phyloP scores from a whole-genome alignment of 1,139 yeast species.

The Zygoascus sp. region DNA sequence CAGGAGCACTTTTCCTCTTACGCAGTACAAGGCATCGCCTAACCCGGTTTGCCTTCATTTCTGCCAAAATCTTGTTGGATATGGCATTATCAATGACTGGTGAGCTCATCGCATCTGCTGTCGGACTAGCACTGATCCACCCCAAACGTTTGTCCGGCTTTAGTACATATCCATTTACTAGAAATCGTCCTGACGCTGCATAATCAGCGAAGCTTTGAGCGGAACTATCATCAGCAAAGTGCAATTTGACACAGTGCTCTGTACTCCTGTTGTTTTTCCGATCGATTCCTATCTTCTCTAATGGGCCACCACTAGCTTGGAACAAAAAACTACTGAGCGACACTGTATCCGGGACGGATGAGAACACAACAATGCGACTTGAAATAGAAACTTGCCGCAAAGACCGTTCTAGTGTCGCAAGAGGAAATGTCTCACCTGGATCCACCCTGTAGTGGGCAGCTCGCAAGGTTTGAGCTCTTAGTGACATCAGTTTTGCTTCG shows the following conservation, averaged over 20 bases:
- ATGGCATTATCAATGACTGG: conserved; percentile 17
- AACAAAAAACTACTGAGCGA: conserved; percentile 51
- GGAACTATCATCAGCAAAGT: conserved; percentile 50
- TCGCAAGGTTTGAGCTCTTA: neutral
- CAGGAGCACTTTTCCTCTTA: neutral
- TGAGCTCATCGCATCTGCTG: no score
- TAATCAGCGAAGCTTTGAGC: conserved; percentile 55
- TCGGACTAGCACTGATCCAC: no score
- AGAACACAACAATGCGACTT: conserved; percentile 9
- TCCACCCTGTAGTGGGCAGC: neutral
- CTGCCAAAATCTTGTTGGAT: conserved; percentile 33
- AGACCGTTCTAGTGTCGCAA: neutral
- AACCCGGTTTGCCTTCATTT: conserved; percentile 34
- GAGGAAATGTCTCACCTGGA: neutral
- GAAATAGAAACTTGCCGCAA: neutral
- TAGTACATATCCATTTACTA: conserved; percentile 55
- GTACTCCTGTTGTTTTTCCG: conserved; percentile 11
- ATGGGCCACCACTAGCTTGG: conserved; percentile 70
- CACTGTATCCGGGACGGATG: conserved; percentile 35
- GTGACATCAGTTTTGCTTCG: neutral
- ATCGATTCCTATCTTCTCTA: conserved; percentile 46
- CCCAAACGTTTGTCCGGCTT: no score
- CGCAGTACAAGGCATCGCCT: conserved; percentile 41
- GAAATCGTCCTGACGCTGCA: conserved; percentile 53
- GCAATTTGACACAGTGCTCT: conserved; percentile 41